Evolutionary conservation across 2,329 filamentous ascomycete species (phyloP).

Genomic region (Dothideomycetidae sp.): DNA sequence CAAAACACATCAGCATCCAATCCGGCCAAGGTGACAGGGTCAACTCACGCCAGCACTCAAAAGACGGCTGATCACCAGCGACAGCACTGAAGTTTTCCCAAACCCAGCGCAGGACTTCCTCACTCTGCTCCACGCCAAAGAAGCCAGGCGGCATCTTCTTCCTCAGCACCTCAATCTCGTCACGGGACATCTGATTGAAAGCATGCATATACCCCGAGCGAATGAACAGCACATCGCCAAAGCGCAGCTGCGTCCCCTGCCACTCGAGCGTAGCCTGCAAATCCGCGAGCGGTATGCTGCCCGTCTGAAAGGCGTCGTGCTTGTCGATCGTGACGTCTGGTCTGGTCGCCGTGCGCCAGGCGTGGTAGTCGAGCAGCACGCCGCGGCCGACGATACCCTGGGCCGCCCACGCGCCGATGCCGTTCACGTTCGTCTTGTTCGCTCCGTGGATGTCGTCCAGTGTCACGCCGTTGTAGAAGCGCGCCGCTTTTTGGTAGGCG

Average conservation of each 20-base stretch:
- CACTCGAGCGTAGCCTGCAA: slow-evolving; percentile 30
- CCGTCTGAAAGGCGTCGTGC: slow-evolving; percentile 24
- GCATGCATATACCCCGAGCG: slow-evolving; percentile 33
- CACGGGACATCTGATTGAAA: slow-evolving; percentile 25
- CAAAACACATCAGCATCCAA: background rate
- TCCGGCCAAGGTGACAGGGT: background rate
- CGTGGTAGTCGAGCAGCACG: slow-evolving; percentile 40
- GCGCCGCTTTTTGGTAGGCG: slow-evolving; percentile 32
- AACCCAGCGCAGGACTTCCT: slow-evolving; percentile 30
- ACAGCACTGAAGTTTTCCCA: slow-evolving; percentile 27
- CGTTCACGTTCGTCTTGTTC: slow-evolving; percentile 26
- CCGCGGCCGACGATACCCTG: slow-evolving; percentile 43
- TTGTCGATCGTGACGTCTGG: slow-evolving; percentile 10
- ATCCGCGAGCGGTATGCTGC: slow-evolving; percentile 24
- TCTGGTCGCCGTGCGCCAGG: slow-evolving; percentile 32
- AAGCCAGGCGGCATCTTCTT: slow-evolving; percentile 29
- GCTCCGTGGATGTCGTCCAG: slow-evolving; percentile 28
- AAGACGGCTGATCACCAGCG: slow-evolving; percentile 25
- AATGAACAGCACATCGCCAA: slow-evolving; percentile 40
- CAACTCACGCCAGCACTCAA: slow-evolving; percentile 23
- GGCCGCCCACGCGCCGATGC: slow-evolving; percentile 36
- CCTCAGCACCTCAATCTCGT: slow-evolving; percentile 26
- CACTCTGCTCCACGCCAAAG: slow-evolving; percentile 35
- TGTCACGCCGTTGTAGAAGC: slow-evolving; percentile 25
- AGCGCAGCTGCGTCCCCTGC: slow-evolving; percentile 40